Conservation (phyloP, 108 stramenopile species). For the Nitzschia sp. region DNA sequence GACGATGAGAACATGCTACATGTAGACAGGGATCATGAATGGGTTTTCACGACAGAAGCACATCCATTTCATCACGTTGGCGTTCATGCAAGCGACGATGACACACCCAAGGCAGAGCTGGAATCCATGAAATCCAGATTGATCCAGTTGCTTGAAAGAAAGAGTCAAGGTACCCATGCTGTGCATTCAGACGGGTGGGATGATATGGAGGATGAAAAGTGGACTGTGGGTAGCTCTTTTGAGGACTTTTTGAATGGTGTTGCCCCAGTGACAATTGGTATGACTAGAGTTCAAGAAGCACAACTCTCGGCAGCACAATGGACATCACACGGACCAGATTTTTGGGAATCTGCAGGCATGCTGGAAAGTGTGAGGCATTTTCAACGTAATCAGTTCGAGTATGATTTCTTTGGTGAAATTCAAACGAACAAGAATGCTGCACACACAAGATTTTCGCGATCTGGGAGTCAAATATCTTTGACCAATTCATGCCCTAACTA, state of each 20-base stretch:
- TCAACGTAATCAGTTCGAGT: neutral
- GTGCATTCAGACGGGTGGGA: neutral
- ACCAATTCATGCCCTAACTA: conserved; percentile 66
- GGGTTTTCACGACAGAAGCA: conserved; percentile 96
- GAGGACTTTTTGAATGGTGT: conserved; percentile 18
- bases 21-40: conserved; percentile 60
- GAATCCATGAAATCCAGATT: conserved; percentile 10
- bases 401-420: conserved; percentile 30
- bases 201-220: conserved; percentile 24
- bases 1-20: conserved; percentile 82
- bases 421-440: conserved; percentile 34
- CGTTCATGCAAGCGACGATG: neutral
- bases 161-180: neutral
- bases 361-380: conserved; percentile 18
- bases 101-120: neutral
- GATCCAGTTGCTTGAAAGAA: conserved; percentile 7
- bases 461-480: conserved; percentile 41
- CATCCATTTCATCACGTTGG: conserved; percentile 81
- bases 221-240: conserved; percentile 18
- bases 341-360: neutral
- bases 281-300: neutral
- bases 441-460: conserved; percentile 29
- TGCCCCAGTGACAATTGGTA: conserved; percentile 11
- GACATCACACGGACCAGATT: neutral
- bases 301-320: neutral